A percentile compares a stretch with the other conserved stretches of the same genome.
Conservation (phyloP, 208 protist species). For the Porcisia deanei region DNA sequence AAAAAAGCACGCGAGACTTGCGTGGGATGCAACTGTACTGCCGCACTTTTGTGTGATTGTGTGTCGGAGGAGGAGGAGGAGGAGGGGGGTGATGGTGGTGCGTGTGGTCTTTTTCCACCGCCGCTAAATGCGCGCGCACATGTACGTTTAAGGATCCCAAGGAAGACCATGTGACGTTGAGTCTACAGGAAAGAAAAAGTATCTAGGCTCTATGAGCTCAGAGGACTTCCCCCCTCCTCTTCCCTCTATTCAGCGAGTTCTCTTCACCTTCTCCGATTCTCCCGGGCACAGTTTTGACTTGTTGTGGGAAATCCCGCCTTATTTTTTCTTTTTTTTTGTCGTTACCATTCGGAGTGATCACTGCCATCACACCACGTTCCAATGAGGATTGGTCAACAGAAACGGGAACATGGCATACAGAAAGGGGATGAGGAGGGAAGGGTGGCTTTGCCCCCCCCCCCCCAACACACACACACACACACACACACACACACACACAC, state of each 20-base stretch:
- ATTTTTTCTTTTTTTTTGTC: too few species aligned
- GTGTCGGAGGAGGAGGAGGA: not conserved
- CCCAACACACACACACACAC: not conserved
- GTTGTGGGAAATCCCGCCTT: too few species aligned
- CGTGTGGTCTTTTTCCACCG: not conserved
- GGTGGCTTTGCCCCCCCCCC: not conserved
- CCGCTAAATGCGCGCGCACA: not conserved
- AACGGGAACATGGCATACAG: not conserved
- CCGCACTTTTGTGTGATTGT: not conserved
- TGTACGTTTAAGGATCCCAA: not conserved
- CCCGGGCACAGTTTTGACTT: too few species aligned
- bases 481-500: not conserved
- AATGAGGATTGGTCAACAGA: not conserved
- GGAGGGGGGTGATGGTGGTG: not conserved
- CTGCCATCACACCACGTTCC: not conserved
- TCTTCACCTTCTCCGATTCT: not conserved
- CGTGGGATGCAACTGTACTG: too few species aligned
- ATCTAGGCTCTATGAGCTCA: not conserved
- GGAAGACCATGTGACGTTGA: not conserved
- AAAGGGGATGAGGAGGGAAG: not conserved
- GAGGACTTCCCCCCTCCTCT: not conserved
- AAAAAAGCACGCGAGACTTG: too few species aligned
- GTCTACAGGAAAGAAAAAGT: too few species aligned
- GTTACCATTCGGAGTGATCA: too few species aligned
- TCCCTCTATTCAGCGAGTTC: constrained; percentile 5